Conservation (phyloP, 352 stramenopile genomes). For the Pythium guiyangense region DNA sequence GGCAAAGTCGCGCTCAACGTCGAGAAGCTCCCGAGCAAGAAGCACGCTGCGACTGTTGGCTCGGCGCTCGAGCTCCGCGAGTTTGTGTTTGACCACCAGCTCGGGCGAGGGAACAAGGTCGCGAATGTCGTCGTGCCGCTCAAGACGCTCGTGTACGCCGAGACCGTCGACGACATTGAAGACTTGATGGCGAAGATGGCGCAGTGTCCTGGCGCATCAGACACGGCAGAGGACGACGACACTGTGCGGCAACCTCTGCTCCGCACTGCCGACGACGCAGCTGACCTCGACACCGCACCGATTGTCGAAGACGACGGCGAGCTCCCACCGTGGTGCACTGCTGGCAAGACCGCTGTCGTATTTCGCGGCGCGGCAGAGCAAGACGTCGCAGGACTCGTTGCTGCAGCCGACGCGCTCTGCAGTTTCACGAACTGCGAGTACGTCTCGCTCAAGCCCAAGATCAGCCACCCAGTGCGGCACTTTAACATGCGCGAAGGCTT, state of each 20-base stretch:
- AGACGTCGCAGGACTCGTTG: slow-evolving; percentile 33
- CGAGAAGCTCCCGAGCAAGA: slow-evolving; percentile 27
- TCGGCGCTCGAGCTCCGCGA: slow-evolving; percentile 45
- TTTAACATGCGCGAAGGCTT: slow-evolving; percentile 66
- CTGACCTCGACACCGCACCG: neutral
- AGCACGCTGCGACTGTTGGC: slow-evolving; percentile 39
- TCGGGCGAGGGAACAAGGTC: slow-evolving; percentile 59
- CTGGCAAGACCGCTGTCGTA: slow-evolving; percentile 41
- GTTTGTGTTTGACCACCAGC: slow-evolving; percentile 54
- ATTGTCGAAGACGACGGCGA: neutral
- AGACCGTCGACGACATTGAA: slow-evolving; percentile 39
- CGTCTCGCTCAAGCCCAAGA: slow-evolving; percentile 48
- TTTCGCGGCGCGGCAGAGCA: slow-evolving; percentile 49
- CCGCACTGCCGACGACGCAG: neutral
- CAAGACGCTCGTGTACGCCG: slow-evolving; percentile 46
- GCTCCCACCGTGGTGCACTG: slow-evolving; percentile 29
- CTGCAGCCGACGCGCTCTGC: slow-evolving; percentile 37
- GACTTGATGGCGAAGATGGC: slow-evolving; percentile 35
- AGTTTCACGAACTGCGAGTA: slow-evolving; percentile 40
- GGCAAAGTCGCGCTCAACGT: slow-evolving; percentile 30
- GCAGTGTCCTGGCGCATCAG: slow-evolving; percentile 13
- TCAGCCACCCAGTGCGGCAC: slow-evolving; percentile 39
- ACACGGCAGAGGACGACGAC: neutral
- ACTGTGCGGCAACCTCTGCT: neutral
- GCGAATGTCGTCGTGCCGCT: slow-evolving; percentile 37